Conservation (phyloP, 176 grass and related monocot species). For the Zea luxurians region DNA sequence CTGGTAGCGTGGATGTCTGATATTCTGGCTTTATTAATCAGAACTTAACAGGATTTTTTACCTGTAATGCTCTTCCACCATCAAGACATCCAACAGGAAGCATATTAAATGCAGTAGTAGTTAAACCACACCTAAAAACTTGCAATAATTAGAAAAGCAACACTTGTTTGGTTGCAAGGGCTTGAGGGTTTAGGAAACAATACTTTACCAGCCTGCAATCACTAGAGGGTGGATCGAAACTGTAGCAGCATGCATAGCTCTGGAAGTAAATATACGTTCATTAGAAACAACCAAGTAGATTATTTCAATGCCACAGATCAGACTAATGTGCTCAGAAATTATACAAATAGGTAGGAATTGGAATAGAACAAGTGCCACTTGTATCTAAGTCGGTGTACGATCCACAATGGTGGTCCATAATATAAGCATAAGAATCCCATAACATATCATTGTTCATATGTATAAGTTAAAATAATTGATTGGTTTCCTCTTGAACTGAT, state of each 20-base stretch:
- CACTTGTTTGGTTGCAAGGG: slow-evolving; percentile 7
- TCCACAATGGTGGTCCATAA: slow-evolving; percentile 3
- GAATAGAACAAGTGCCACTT: neutral
- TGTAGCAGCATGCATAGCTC: slow-evolving; percentile 89
- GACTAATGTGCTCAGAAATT: slow-evolving; percentile 19
- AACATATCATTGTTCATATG: neutral
- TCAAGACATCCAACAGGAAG: slow-evolving; percentile 96
- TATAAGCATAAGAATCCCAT: slow-evolving; percentile 16
- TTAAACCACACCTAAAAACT: slow-evolving; percentile 89
- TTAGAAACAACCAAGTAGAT: slow-evolving; percentile 32
- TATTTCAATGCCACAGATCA: neutral
- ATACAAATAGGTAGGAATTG: neutral
- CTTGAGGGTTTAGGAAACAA: slow-evolving; percentile 15
- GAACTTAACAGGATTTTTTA: slow-evolving; percentile 27
- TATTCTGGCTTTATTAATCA: neutral
- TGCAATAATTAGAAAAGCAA: slow-evolving; percentile 38
- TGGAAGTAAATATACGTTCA: slow-evolving; percentile 47
- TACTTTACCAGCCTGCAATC: slow-evolving; percentile 91
- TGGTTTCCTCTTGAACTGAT: slow-evolving; percentile 27
- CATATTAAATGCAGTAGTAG: slow-evolving; percentile 97
- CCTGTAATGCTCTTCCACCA: slow-evolving; percentile 95
- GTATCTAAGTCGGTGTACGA: neutral
- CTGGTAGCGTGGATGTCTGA: neutral
- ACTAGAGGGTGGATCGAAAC: slow-evolving; percentile 95
- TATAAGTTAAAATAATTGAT: neutral